phyloP scores from a whole-genome alignment of 1,284 basidiomycete species.

The Limonomyces culmigenus region DNA sequence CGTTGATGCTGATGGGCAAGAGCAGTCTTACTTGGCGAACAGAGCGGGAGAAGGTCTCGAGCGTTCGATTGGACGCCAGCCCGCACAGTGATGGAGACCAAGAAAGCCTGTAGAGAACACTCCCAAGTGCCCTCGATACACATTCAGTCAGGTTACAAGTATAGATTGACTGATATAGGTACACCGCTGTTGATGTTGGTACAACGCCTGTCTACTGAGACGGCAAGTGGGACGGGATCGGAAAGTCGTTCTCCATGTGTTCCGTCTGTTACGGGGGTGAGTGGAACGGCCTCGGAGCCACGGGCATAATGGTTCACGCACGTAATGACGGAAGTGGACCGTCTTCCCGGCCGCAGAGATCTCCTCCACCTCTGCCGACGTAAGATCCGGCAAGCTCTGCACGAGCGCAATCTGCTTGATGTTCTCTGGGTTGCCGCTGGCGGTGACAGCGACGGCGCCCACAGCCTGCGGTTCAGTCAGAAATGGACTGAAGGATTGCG shows the following conservation, averaged over 20 bases:
- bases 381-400: constrained; percentile 4
- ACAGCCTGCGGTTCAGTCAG: constrained; percentile 4
- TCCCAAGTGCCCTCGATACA: too few species aligned
- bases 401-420: constrained; percentile 4
- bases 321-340: constrained; percentile 1
- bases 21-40: too few species aligned
- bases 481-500: neutral
- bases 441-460: neutral
- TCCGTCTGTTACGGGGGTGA: neutral
- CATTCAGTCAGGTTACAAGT: too few species aligned
- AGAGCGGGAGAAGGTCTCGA: too few species aligned
- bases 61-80: too few species aligned
- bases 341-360: constrained; percentile 5
- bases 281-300: neutral
- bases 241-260: neutral
- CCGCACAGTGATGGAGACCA: too few species aligned
- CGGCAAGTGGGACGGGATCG: neutral
- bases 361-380: constrained; percentile 4
- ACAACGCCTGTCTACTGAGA: neutral
- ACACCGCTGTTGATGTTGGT: too few species aligned
- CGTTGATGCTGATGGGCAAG: too few species aligned
- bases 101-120: too few species aligned
- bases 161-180: too few species aligned
- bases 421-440: constrained; percentile 3
- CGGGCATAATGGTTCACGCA: neutral